phyloP scores from a whole-genome alignment of 805 yeast genomes.

The Hanseniaspora pseudoguilliermondii region DNA sequence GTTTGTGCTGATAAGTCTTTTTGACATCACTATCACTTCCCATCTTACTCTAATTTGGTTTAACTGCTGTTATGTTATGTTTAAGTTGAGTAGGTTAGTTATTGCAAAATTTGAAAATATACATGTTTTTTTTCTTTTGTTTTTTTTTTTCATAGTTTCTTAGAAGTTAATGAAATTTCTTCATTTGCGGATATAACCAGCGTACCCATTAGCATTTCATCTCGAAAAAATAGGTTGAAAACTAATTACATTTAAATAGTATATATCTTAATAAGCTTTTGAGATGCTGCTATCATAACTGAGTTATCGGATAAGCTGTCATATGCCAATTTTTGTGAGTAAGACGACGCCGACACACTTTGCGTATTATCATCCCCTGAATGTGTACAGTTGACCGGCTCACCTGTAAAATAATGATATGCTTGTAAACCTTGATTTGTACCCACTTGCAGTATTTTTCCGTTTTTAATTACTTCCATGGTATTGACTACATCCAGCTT shows the following conservation, averaged over 20 bases:
- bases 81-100: no score
- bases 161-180: no score
- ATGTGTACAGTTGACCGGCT: slow-evolving; percentile 57
- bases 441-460: slow-evolving; percentile 63
- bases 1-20: slow-evolving; percentile 20
- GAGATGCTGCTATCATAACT: slow-evolving; percentile 60
- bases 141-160: background rate
- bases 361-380: slow-evolving; percentile 20
- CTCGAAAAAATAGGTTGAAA: no score
- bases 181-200: no score
- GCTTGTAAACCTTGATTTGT: slow-evolving; percentile 70
- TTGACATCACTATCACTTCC: slow-evolving; percentile 16
- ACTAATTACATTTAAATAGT: slow-evolving; percentile 30
- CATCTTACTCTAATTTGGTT: slow-evolving; percentile 4
- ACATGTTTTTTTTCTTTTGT: background rate
- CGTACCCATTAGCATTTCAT: no score
- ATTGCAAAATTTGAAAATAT: background rate
- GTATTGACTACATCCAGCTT: background rate
- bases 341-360: background rate
- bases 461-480: slow-evolving; percentile 44
- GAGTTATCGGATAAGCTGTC: slow-evolving; percentile 41
- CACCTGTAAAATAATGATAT: slow-evolving; percentile 67
- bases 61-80: no score
- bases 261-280: slow-evolving; percentile 45
- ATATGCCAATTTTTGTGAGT: background rate